These are phyloP conservation scores for Xylariaceae sp. DNA, from an alignment of 2,329 filamentous ascomycete species.

Conservation along the genomic window DNA sequence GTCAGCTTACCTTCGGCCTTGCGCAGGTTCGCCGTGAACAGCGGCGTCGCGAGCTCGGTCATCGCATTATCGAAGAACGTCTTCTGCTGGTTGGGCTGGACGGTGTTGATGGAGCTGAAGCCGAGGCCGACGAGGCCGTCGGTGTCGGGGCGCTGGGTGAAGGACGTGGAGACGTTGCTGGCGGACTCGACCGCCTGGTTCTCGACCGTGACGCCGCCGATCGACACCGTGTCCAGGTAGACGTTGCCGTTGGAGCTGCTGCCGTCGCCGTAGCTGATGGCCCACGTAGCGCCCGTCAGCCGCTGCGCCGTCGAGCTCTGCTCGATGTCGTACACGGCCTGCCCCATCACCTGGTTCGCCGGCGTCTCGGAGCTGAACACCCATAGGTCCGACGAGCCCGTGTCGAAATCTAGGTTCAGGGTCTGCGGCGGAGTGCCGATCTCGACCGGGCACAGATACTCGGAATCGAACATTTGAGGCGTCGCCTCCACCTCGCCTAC, in stretches of 20 bases:
- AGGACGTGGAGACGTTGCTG: conserved; percentile 42
- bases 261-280: conserved; percentile 49
- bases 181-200: conserved; percentile 49
- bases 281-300: conserved; percentile 43
- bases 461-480: conserved; percentile 37
- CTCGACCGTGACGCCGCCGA: conserved; percentile 45
- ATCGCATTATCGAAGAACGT: conserved; percentile 48
- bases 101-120: conserved; percentile 48
- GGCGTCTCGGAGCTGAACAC: conserved; percentile 47
- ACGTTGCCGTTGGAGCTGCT: conserved; percentile 47
- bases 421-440: conserved; percentile 46
- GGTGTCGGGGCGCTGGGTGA: conserved; percentile 41
- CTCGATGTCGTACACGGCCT: conserved; percentile 44
- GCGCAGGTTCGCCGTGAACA: conserved; percentile 57
- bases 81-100: conserved; percentile 43
- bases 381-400: conserved; percentile 52
- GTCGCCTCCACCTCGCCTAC: conserved; percentile 35
- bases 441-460: conserved; percentile 39
- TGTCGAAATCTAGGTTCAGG: conserved; percentile 49
- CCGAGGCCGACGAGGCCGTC: conserved; percentile 50
- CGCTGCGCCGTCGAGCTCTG: conserved; percentile 44
- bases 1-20: conserved; percentile 38
- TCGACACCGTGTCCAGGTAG: conserved; percentile 46
- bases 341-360: conserved; percentile 39
- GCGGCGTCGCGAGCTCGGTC: conserved; percentile 39